phyloP scores from a whole-genome alignment of 805 yeast genomes.

The Yamadazyma kitorensis region DNA sequence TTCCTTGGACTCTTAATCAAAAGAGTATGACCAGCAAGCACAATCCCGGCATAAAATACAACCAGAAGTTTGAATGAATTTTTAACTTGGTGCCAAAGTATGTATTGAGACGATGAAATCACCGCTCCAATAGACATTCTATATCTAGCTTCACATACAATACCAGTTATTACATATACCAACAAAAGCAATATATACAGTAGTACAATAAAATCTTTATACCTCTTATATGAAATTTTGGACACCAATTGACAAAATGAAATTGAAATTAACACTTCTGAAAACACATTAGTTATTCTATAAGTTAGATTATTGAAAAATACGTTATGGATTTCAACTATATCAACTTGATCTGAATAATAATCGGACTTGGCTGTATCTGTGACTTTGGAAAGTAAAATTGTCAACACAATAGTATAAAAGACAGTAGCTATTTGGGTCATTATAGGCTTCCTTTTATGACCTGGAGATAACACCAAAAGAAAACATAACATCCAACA shows the following conservation, averaged over 20 bases:
- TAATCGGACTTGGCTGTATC: constrained; percentile 50
- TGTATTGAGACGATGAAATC: constrained; percentile 1
- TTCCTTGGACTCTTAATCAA: constrained; percentile 32
- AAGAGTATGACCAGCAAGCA: constrained; percentile 38
- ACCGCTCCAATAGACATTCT: constrained; percentile 2
- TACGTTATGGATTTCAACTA: constrained; percentile 33
- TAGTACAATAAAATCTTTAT: constrained; percentile 3
- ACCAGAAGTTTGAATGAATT: constrained; percentile 26
- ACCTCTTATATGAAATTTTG: constrained; percentile 4
- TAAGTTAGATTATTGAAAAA: constrained; percentile 38
- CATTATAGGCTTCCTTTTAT: constrained; percentile 54
- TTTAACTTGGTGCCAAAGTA: constrained; percentile 20
- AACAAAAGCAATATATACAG: constrained; percentile 5
- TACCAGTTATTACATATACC: constrained; percentile 3
- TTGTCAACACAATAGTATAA: constrained; percentile 53
- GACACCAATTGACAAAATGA: constrained; percentile 53
- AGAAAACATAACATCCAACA: constrained; percentile 70
- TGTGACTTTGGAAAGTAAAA: constrained; percentile 46
- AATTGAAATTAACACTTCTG: constrained; percentile 45
- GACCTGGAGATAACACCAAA: constrained; percentile 47
- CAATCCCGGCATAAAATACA: constrained; percentile 27
- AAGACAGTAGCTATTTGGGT: constrained; percentile 58
- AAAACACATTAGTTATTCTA: constrained; percentile 38
- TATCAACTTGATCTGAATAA: constrained; percentile 50
- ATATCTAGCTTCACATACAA: constrained; percentile 7